Evolutionary conservation across 169 alveolate species (phyloP), one percentile per base, ranked within the genome.

Genomic region (Plasmodium yoelii): DNA sequence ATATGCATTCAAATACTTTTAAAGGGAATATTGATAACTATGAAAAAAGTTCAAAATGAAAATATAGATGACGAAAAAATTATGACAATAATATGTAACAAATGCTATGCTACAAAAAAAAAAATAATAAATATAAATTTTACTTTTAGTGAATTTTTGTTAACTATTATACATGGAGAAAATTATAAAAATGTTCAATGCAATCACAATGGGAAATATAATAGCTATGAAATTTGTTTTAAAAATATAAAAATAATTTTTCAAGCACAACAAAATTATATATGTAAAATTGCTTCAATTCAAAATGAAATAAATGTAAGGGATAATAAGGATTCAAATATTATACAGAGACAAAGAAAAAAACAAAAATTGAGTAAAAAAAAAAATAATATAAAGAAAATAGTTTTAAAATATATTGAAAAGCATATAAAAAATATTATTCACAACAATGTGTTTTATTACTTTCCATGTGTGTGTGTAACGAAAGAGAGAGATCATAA

Each of bases 1-100:
- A 80, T 80, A 44, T 80, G 90, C 24, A 80, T 80, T 46, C 90
- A 80, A 56, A 67, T 80, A 34, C 68, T 80, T 60, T 46, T 80
- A 39, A 80, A 68, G 19, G 34, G 82, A 42, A 51, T 80, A 19
- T 44, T 80, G 1, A 80, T 80, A 12, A 10, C n/a, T 55, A 53
- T 80, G 65, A 80, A 67, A 34, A 67, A 80, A 34, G 73, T 67
- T 55, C 65, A 70, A 28, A 80, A n/a, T 26, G 65, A 80, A 8
- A 12, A 59, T 1, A 47, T 22, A 22, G 68, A 55, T 15, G 75
- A 80, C 1, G 82, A 68, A 4, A 47, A 67, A 12, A 19, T 56
- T 60, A 61, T 80, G 74, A 80, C 42, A 9, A 80, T 80, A 18
- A 67, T 67, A 9, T 80, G 90, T 61, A 57, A 15, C 61, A 80